Percentiles rank a stretch among this genome's conserved stretches.
These are phyloP conservation scores for Durusdinium trenchii DNA, from an alignment of 73 alveolate genomes.

Conservation along the genomic window DNA sequence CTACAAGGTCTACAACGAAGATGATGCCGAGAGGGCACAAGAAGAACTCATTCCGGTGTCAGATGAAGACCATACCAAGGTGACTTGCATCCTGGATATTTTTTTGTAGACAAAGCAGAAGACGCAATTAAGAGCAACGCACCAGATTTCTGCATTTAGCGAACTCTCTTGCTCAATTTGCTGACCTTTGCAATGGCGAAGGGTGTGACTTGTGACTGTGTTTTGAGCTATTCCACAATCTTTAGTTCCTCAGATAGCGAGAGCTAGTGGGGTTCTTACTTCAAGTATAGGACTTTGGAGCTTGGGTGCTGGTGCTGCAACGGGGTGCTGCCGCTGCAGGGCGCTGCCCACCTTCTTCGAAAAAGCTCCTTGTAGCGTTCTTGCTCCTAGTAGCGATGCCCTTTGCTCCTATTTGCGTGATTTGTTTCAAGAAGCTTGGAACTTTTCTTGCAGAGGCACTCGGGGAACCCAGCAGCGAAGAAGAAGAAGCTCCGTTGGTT, in stretches of 20 bases:
- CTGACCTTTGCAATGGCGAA: not conserved
- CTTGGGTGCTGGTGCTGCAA: not conserved
- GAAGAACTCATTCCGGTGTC: constrained; percentile 18
- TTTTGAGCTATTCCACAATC: not conserved
- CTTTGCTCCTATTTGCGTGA: no score
- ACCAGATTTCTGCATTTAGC: not conserved
- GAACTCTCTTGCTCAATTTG: not conserved
- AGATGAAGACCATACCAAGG: constrained; percentile 17
- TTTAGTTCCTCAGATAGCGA: not conserved
- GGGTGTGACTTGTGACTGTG: not conserved
- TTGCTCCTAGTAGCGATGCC: no score
- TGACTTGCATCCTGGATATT: no score
- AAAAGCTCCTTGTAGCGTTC: no score
- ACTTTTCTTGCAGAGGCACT: no score
- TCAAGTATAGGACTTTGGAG: not conserved
- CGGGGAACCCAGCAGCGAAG: no score
- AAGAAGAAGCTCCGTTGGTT: no score
- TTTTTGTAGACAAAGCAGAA: no score
- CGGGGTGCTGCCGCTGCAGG: no score
- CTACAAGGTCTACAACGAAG: constrained; percentile 29
- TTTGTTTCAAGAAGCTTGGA: no score
- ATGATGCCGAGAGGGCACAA: constrained; percentile 53
- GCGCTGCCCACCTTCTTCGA: no score
- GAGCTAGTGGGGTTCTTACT: not conserved
- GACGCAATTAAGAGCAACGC: no score